Conservation (phyloP, 768 basidiomycete species). For the Serpula lacrymans region DNA sequence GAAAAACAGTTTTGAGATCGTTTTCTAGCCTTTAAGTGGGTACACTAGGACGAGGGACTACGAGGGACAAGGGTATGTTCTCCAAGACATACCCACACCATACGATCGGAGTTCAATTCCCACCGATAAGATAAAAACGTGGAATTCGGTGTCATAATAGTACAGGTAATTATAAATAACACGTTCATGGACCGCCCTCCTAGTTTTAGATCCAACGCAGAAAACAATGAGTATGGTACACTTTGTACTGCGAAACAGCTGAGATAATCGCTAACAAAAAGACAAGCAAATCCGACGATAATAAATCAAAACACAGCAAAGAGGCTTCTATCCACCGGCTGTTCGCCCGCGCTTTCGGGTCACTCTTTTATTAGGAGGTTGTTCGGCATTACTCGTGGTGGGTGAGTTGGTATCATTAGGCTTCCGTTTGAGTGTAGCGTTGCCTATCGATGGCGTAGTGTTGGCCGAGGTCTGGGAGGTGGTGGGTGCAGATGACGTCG, state of each 20-base stretch:
- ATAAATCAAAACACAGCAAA: slow-evolving; percentile 16
- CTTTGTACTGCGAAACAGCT: slow-evolving; percentile 20
- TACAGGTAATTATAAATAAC: slow-evolving; percentile 37
- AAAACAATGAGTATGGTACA: slow-evolving; percentile 25
- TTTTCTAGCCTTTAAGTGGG: too few relatives aligned
- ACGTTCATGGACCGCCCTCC: slow-evolving; percentile 16
- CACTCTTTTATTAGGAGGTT: slow-evolving; percentile 47
- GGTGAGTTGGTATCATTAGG: slow-evolving; percentile 46
- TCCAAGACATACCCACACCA: too few relatives aligned
- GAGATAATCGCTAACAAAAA: slow-evolving; percentile 2
- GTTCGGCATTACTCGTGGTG: slow-evolving; percentile 43
- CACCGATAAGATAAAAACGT: too few relatives aligned
- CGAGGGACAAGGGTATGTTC: too few relatives aligned
- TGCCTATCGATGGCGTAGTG: slow-evolving; percentile 47
- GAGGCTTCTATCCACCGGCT: slow-evolving; percentile 38
- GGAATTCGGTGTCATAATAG: slow-evolving; percentile 22
- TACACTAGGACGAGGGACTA: too few relatives aligned
- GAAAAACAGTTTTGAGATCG: too few relatives aligned
- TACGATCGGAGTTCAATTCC: too few relatives aligned
- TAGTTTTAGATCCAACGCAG: slow-evolving; percentile 23
- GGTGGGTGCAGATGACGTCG: slow-evolving; percentile 36
- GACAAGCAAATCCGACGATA: neutral
- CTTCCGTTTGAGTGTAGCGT: slow-evolving; percentile 57
- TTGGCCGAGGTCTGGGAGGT: slow-evolving; percentile 39
- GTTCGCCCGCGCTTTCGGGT: slow-evolving; percentile 56